Evolutionary conservation across 73 alveolate species (phyloP).

Genomic region (Effrenium voratum): DNA sequence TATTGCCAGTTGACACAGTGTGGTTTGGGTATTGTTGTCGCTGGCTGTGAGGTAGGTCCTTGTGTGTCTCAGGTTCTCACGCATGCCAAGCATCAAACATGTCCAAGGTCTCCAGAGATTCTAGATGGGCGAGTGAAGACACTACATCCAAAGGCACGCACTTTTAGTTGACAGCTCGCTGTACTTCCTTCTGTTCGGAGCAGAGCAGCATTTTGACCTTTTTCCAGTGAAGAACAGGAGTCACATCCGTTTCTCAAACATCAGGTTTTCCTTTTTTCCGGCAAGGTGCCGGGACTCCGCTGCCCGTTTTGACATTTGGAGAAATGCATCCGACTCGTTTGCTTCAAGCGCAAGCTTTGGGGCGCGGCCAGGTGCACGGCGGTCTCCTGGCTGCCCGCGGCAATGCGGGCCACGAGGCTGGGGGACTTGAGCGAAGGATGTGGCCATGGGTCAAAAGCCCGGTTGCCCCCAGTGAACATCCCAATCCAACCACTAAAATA

Average conservation of each 20-base stretch:
- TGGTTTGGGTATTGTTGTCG: too few relatives aligned
- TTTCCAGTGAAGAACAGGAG: too few relatives aligned
- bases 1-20: too few relatives aligned
- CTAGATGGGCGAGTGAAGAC: conserved; percentile 94
- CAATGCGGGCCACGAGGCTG: conserved; percentile 69
- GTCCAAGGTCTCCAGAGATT: conserved; percentile 84
- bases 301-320: background rate
- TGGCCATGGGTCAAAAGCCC: background rate
- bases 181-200: too few relatives aligned
- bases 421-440: background rate
- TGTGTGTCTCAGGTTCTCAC: background rate
- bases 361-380: conserved; percentile 57
- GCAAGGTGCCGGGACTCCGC: too few relatives aligned
- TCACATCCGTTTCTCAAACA: too few relatives aligned
- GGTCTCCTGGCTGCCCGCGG: conserved; percentile 93
- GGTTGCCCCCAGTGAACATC: background rate
- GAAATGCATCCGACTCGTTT: background rate
- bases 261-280: too few relatives aligned
- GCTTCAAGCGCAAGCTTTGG: background rate
- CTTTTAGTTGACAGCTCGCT: too few relatives aligned
- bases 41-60: background rate
- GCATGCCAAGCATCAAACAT: background rate
- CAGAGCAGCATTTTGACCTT: too few relatives aligned
- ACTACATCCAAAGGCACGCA: conserved; percentile 72
- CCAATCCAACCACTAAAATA: too few relatives aligned